Evolutionary conservation across 2,329 filamentous ascomycete genomes (phyloP).

Genomic region (Aureobasidium sp.): DNA sequence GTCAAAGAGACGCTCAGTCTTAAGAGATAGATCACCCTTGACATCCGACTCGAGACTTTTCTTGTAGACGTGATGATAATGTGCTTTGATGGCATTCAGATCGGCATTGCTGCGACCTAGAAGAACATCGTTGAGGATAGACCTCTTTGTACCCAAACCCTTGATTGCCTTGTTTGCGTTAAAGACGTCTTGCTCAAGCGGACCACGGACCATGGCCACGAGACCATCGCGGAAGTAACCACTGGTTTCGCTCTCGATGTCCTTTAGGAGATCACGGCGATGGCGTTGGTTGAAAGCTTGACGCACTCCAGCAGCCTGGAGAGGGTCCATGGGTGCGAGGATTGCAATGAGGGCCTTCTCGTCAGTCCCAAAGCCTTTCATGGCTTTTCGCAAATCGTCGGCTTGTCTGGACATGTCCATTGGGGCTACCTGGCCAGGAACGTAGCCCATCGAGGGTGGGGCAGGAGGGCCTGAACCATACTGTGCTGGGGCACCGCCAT

Average conservation of each 20-base stretch:
- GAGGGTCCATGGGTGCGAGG: slow-evolving; percentile 66
- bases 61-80: slow-evolving; percentile 63
- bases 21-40: slow-evolving; percentile 71
- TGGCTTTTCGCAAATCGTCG: slow-evolving; percentile 66
- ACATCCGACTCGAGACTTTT: slow-evolving; percentile 65
- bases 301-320: slow-evolving; percentile 65
- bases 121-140: slow-evolving; percentile 76
- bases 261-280: slow-evolving; percentile 62
- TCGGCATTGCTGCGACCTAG: slow-evolving; percentile 81
- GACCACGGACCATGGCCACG: slow-evolving; percentile 68
- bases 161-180: slow-evolving; percentile 65
- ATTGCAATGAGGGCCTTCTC: slow-evolving; percentile 68
- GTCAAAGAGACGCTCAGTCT: slow-evolving; percentile 78
- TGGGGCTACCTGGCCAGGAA: slow-evolving; percentile 59
- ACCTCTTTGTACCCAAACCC: slow-evolving; percentile 80
- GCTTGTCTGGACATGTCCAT: slow-evolving; percentile 62
- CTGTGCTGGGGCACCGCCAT: slow-evolving; percentile 29
- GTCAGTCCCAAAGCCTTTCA: slow-evolving; percentile 92
- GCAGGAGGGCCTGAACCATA: slow-evolving; percentile 45
- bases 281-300: slow-evolving; percentile 58
- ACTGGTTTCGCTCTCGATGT: slow-evolving; percentile 69
- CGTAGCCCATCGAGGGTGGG: slow-evolving; percentile 67
- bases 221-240: slow-evolving; percentile 69
- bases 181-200: slow-evolving; percentile 68
- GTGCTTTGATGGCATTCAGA: slow-evolving; percentile 73